Evolutionary conservation across 2,329 filamentous ascomycete genomes (phyloP), one percentile per base, ranked within the genome.

Genomic region (Trichoderma brevicompactum): DNA sequence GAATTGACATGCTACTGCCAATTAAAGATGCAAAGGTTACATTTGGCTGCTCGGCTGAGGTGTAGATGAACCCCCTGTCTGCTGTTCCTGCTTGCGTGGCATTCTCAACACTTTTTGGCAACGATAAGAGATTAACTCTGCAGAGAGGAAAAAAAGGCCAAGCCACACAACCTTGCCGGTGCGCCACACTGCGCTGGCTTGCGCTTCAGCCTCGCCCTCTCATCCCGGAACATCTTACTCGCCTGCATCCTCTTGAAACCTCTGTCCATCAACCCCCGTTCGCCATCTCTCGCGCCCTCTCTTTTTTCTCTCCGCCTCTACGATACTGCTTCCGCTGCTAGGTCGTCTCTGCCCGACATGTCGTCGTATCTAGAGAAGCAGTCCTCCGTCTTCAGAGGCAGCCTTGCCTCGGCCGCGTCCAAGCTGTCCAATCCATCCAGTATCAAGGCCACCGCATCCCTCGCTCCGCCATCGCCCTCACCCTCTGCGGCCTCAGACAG

Each of bases 321-420:
- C 46, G 58, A 61, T 52, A 61, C 58, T 15, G 38, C 58, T 36
- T 38, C 28, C 48, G 48, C 58, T 44, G 58, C 38, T 61, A 52
- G 58, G 58, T 38, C 7, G 7, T 32, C n/a, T 23, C 10, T 23
- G 36, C 68, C 72, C 75, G 78, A 61, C 71, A 89, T 88, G 85
- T 87, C 87, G 65, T 79, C 77, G 55, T 88, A 86, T 70, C 83
- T 91, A 67, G 86, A 90, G 71, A 87, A 86, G 71, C 87, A 89
- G 76, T 83, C 87, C 69, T 86, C 84, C 65, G 83, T 79, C 70
- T 87, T 89, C 78, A 86, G 82, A 71, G 86, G 83, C 71, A 84
- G 83, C 68, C 83, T 90, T 66, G 81, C 86, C 66, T 83, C 86
- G 59, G 87, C 86, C n/a, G 86, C 89, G 19, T 79, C 85, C 59